Percentiles rank a stretch among this genome's conserved stretches.
Conservation (phyloP, 176 grass and related monocot species). For the Oryza longistaminata region DNA sequence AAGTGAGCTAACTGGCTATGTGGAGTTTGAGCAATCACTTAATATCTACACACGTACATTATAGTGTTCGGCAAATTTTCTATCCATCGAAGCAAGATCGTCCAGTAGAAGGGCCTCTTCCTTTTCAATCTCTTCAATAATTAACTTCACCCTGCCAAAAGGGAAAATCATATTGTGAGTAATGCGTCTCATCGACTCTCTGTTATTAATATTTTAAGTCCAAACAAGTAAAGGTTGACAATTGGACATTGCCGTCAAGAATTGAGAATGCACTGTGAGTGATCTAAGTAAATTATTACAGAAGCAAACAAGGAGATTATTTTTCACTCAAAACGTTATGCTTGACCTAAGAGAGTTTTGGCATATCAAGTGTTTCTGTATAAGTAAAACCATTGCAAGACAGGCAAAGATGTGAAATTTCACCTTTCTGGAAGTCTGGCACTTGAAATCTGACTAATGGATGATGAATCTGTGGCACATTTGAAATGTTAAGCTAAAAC, state of each 20-base stretch:
- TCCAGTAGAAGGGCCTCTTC: conserved; percentile 83
- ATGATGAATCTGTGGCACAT: conserved; percentile 67
- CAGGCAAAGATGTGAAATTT: conserved; percentile 22
- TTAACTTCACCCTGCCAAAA: conserved; percentile 78
- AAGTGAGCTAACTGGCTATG: background rate
- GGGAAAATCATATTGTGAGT: conserved; percentile 18
- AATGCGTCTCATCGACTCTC: background rate
- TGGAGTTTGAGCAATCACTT: conserved; percentile 6
- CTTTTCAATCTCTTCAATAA: conserved; percentile 91
- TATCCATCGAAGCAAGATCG: conserved; percentile 96
- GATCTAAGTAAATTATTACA: background rate
- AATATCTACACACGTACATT: conserved; percentile 53
- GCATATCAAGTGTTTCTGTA: background rate
- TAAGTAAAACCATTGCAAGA: conserved; percentile 25
- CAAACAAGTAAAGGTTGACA: conserved; percentile 35
- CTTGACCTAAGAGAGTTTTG: background rate
- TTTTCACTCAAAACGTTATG: background rate
- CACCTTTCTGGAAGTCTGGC: conserved; percentile 91
- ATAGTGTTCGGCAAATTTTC: conserved; percentile 97
- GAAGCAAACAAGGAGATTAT: background rate
- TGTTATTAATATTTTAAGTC: conserved; percentile 12
- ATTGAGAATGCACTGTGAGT: background rate
- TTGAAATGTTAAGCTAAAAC: conserved; percentile 40
- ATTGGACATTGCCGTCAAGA: background rate
- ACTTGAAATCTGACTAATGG: conserved; percentile 81